Evolutionary conservation across 345 rosid species (phyloP).

Genomic region (Erucastrum elatum): DNA sequence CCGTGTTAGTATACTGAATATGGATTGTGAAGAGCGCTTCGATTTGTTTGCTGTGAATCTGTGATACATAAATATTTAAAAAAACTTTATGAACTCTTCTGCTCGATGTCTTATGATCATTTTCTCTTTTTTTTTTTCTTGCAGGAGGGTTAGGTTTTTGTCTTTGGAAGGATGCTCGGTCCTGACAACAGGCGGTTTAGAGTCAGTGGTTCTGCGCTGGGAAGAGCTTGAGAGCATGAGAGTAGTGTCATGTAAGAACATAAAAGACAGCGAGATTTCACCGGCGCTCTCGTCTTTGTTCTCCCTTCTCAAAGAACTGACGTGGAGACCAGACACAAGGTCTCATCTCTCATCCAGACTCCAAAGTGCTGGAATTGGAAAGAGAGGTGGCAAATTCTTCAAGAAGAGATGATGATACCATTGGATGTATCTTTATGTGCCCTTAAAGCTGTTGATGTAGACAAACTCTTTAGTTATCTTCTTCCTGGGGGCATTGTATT

Average conservation of each 20-base stretch:
- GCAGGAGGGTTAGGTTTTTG: slow-evolving; percentile 66
- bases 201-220: slow-evolving; percentile 68
- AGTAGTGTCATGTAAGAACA: slow-evolving; percentile 68
- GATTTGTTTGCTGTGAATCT: too few species aligned
- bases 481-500: not conserved
- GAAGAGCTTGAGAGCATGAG: slow-evolving; percentile 67
- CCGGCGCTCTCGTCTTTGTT: slow-evolving; percentile 71
- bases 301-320: slow-evolving; percentile 74
- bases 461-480: not conserved
- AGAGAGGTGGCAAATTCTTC: slow-evolving; percentile 79
- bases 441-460: not conserved
- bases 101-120: not conserved
- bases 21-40: not conserved
- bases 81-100: too few species aligned
- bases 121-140: not conserved
- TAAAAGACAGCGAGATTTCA: slow-evolving; percentile 72
- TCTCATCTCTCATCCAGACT: slow-evolving; percentile 70
- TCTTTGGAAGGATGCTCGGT: slow-evolving; percentile 81
- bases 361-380: slow-evolving; percentile 65
- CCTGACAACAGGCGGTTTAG: slow-evolving; percentile 76
- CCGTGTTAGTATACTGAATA: not conserved
- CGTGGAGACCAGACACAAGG: slow-evolving; percentile 86
- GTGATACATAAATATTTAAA: too few species aligned
- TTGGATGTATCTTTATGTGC: not conserved
- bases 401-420: slow-evolving; percentile 48